Conservation (phyloP, 345 rosid genomes). For the Turnera subulata region DNA sequence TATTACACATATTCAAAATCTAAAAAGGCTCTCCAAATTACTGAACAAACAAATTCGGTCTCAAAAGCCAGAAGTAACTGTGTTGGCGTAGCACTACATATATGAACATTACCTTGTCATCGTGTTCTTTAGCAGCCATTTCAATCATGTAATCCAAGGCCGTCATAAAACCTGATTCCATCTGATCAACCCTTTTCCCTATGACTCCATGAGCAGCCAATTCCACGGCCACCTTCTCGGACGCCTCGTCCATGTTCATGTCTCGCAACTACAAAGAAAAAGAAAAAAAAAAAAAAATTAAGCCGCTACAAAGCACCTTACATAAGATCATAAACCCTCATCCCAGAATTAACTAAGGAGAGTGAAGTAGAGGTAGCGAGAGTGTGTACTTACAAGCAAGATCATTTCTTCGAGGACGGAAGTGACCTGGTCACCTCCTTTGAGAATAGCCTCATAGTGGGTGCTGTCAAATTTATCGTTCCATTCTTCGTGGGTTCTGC, state of each 20-base stretch:
- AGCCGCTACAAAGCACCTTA: no score
- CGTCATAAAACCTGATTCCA: slow-evolving; percentile 96
- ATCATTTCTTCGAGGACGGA: slow-evolving; percentile 92
- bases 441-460: slow-evolving; percentile 68
- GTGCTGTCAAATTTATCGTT: slow-evolving; percentile 42
- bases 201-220: slow-evolving; percentile 91
- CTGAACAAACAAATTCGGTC: no score
- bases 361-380: neutral
- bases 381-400: slow-evolving; percentile 43
- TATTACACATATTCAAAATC: no score
- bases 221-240: slow-evolving; percentile 84
- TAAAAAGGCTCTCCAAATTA: no score
- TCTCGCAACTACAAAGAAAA: slow-evolving; percentile 73
- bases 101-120: slow-evolving; percentile 57
- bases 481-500: slow-evolving; percentile 18
- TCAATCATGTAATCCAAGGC: slow-evolving; percentile 95
- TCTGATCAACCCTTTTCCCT: slow-evolving; percentile 90
- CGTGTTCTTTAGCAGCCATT: slow-evolving; percentile 73
- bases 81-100: no score
- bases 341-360: neutral
- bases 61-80: no score
- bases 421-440: slow-evolving; percentile 93
- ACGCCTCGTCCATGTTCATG: slow-evolving; percentile 87
- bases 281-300: no score
- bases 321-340: slow-evolving; percentile 12